These are phyloP conservation scores for Dichotomopilus funicola DNA, from an alignment of 2,329 filamentous ascomycete genomes.

Conservation along the genomic window DNA sequence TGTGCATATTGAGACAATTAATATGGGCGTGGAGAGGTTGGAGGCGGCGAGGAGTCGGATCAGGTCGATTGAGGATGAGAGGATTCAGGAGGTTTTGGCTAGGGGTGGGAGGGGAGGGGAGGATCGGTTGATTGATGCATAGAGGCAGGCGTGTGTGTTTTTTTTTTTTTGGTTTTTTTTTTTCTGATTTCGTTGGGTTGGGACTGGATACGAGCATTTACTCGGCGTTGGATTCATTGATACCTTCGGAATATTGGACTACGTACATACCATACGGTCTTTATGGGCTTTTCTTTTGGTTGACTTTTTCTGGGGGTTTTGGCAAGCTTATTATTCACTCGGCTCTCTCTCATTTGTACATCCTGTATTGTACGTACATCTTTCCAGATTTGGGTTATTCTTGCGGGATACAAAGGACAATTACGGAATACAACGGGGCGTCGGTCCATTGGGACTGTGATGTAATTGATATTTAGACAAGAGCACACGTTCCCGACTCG, in stretches of 20 bases:
- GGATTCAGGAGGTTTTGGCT: conserved; percentile 46
- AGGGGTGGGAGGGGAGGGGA: conserved; percentile 35
- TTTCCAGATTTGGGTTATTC: background rate
- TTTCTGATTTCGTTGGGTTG: background rate
- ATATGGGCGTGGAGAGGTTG: conserved; percentile 64
- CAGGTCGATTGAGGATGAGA: conserved; percentile 52
- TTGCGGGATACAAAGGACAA: too few species aligned
- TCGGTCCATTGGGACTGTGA: too few species aligned
- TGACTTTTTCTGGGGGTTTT: too few species aligned
- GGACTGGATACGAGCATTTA: background rate
- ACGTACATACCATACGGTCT: background rate
- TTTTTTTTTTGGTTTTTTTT: too few species aligned
- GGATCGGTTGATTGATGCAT: conserved; percentile 19
- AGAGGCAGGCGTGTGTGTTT: background rate
- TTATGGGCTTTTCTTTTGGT: background rate
- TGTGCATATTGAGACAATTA: conserved; percentile 70
- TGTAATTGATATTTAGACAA: too few species aligned
- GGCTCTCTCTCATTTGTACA: too few species aligned
- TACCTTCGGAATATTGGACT: background rate
- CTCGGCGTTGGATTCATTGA: background rate
- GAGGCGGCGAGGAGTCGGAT: conserved; percentile 57
- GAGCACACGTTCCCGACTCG: too few species aligned
- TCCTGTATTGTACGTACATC: background rate
- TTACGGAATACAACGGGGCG: too few species aligned
- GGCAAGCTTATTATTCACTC: too few species aligned